Conservation (phyloP, 805 yeast genomes). For the Ogataea zsoltii region DNA sequence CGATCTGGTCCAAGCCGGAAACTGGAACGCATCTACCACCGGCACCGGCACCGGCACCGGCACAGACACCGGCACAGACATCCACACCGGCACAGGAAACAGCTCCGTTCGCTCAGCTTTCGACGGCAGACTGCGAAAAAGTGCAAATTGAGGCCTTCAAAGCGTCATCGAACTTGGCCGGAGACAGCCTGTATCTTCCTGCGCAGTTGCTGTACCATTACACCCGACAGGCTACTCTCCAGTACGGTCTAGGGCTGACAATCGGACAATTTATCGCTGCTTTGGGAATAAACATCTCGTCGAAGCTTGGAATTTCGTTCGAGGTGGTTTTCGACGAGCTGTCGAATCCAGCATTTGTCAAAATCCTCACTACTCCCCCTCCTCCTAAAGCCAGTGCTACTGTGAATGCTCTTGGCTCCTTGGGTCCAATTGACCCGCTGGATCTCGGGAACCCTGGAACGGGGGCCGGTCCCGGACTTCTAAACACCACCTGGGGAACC, state of each 20-base stretch:
- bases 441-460: conserved; percentile 8
- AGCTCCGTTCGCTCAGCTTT: conserved; percentile 6
- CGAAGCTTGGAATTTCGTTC: conserved; percentile 36
- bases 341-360: conserved; percentile 45
- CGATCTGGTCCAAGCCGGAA: conserved; percentile 19
- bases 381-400: conserved; percentile 2
- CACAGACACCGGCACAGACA: too few relatives aligned
- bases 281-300: conserved; percentile 35
- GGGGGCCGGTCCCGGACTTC: conserved; percentile 5
- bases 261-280: conserved; percentile 33
- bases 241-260: conserved; percentile 36
- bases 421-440: conserved; percentile 1
- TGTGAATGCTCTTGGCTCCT: conserved; percentile 3
- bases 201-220: conserved; percentile 28
- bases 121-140: conserved; percentile 31
- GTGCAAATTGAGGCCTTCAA: conserved; percentile 44
- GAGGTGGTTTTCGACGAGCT: conserved; percentile 47
- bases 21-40: neutral
- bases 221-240: conserved; percentile 39
- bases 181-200: conserved; percentile 25
- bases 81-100: neutral
- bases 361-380: conserved; percentile 23
- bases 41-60: neutral
- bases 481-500: conserved; percentile 21
- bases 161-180: conserved; percentile 40